phyloP scores from a whole-genome alignment of 805 yeast genomes.

The Pichia gijzeniarum region DNA sequence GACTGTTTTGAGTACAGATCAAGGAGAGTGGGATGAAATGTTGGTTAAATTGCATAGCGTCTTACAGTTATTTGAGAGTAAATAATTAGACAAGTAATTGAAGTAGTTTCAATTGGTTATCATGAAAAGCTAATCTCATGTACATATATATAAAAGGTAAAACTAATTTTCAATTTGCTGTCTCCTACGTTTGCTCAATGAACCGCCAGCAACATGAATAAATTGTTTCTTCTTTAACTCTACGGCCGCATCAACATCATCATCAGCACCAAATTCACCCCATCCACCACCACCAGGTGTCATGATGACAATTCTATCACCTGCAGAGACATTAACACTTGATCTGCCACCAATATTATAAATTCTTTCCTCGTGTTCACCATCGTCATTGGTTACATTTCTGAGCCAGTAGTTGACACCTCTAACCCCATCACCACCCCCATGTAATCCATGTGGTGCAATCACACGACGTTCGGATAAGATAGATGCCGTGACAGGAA shows the following conservation, averaged over 20 bases:
- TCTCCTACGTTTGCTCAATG: conserved; percentile 26
- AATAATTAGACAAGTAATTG: not conserved
- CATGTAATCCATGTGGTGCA: conserved; percentile 82
- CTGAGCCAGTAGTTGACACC: conserved; percentile 59
- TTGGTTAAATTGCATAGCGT: conserved; percentile 72
- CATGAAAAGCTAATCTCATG: not conserved
- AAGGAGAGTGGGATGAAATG: conserved; percentile 93
- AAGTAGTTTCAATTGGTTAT: no score
- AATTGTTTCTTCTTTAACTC: conserved; percentile 6
- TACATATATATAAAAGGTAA: not conserved
- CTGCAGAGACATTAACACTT: conserved; percentile 47
- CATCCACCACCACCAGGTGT: conserved; percentile 91
- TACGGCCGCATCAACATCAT: not conserved
- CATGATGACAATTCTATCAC: conserved; percentile 59
- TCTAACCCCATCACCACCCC: conserved; percentile 70
- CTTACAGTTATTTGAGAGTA: conserved; percentile 52
- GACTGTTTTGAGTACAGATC: conserved; percentile 76
- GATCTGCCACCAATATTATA: conserved; percentile 67
- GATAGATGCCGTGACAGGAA: conserved; percentile 69
- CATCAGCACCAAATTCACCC: conserved; percentile 34
- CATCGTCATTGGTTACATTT: conserved; percentile 23
- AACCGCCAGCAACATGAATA: conserved; percentile 25
- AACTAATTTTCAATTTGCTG: conserved; percentile 27
- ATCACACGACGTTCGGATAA: conserved; percentile 78
- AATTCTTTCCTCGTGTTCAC: conserved; percentile 31